Evolutionary conservation across 140 eudicot species (phyloP), one percentile per base, ranked within the genome.

Genomic region (Senecio squalidus): DNA sequence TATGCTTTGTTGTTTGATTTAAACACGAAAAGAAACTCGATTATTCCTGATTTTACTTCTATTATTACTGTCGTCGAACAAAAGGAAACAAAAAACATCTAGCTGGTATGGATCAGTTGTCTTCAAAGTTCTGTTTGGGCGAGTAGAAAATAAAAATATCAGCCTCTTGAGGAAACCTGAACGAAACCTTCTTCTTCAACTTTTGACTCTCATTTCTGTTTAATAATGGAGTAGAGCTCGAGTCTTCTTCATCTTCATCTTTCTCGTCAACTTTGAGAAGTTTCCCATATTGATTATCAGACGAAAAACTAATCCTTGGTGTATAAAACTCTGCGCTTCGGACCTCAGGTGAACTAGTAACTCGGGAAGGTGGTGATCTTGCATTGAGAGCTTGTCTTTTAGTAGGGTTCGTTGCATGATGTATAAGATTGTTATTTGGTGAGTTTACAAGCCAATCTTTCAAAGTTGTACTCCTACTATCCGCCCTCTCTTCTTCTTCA

Each of bases 111-210:
- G 15, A 36, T 36, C 43, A 36, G 10, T 15, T 36, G 14, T 36
- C 43, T 36, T 36, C 55, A 24, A 49, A 49, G 14, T 49, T 14
- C 11, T 49, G 16, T 49, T 49, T 22, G 9, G 55, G 55, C 1
- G 86, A 69, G 72, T 74, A 73, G 25, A 72, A 69, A 15, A 74
- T 24, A 44, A 68, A 60, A 45, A 74, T 61, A 47, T 82, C 89
- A 54, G 60, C 68, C 38, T 70, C 82, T 48, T 71, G 69, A 21
- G 80, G 82, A 17, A 64, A 38, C 82, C 59, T 72, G 58, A 82
- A 82, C 0, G 66, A 67, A 30, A 78, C 84, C 48, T 30, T 74
- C 71, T 71, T 78, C 55, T 48, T 64, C 76, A 49, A 13, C 61
- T 64, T 74, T 20, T 40, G 49, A 30, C 71, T 58, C 27, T 16